Evolutionary conservation across 1,284 basidiomycete species (phyloP).

Genomic region (Ustilago cynodontis): DNA sequence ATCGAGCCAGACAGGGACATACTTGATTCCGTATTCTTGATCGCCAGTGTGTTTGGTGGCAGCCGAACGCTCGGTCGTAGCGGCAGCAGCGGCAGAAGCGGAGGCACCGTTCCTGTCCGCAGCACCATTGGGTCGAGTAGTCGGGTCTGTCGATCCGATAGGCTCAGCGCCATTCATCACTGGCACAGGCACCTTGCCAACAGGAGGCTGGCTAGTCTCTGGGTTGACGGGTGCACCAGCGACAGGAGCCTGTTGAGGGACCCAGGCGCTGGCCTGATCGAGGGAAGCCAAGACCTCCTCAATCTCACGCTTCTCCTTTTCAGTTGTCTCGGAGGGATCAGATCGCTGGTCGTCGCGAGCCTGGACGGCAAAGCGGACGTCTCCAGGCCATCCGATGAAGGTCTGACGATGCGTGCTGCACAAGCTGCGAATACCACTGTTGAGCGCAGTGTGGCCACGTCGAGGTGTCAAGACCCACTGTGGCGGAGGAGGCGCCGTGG

Average conservation of each 20-base stretch:
- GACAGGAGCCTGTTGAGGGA: conserved; percentile 53
- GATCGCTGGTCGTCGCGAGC: conserved; percentile 60
- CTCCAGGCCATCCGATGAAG: conserved; percentile 93
- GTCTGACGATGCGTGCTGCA: conserved; percentile 86
- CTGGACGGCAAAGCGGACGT: conserved; percentile 74
- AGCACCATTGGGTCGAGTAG: conserved; percentile 24
- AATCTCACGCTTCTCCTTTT: conserved; percentile 61
- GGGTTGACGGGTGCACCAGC: conserved; percentile 46
- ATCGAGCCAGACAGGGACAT: conserved; percentile 92
- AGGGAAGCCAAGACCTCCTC: conserved; percentile 64
- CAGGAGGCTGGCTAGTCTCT: conserved; percentile 31
- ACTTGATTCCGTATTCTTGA: conserved; percentile 72
- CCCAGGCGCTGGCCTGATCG: conserved; percentile 62
- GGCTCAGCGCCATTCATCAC: conserved; percentile 68
- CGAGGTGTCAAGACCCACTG: conserved; percentile 84
- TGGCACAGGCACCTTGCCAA: conserved; percentile 52
- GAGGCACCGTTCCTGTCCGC: conserved; percentile 2
- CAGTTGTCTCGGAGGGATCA: conserved; percentile 59
- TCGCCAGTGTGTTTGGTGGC: conserved; percentile 69
- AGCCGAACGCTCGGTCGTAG: conserved; percentile 73
- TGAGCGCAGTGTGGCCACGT: conserved; percentile 94
- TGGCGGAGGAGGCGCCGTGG: conserved; percentile 44
- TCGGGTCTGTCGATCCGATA: conserved; percentile 47
- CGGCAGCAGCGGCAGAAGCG: conserved; percentile 71
- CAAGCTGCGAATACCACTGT: conserved; percentile 89